These are phyloP conservation scores for Neurospora pannonica DNA, from an alignment of 495 filamentous ascomycete genomes.

Conservation along the genomic window DNA sequence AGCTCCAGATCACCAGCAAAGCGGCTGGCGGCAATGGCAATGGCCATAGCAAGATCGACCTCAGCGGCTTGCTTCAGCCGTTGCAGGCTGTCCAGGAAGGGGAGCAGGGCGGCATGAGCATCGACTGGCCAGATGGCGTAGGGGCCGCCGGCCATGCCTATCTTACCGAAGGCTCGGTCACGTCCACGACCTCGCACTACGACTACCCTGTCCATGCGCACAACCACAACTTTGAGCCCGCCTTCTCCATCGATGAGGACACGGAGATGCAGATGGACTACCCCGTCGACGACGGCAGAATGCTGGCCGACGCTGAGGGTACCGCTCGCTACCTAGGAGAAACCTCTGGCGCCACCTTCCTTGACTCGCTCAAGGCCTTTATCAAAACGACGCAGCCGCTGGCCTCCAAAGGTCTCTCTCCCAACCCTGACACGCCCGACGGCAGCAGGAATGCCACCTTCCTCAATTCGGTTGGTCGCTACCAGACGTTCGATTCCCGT, in stretches of 20 bases:
- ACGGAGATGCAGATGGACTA: slow-evolving; percentile 3
- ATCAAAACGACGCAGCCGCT: slow-evolving; percentile 17
- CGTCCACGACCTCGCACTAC: slow-evolving; percentile 1
- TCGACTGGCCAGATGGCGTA: background rate
- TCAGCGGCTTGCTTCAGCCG: background rate
- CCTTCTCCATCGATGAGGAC: slow-evolving; percentile 5
- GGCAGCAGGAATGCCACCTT: slow-evolving; percentile 9
- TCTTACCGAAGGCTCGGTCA: background rate
- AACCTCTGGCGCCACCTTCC: slow-evolving; percentile 30
- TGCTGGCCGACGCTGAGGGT: slow-evolving; percentile 26
- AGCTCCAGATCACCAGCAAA: slow-evolving; percentile 8
- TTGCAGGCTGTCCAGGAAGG: slow-evolving; percentile 2
- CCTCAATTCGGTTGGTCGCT: slow-evolving; percentile 21
- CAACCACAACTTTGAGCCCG: slow-evolving; percentile 1
- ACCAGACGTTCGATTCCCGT: slow-evolving; percentile 32
- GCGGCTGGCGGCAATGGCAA: slow-evolving; percentile 5
- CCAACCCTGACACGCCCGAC: background rate
- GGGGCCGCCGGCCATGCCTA: background rate
- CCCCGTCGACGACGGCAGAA: slow-evolving; percentile 14
- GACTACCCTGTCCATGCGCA: background rate
- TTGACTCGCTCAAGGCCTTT: slow-evolving; percentile 29
- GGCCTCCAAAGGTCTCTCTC: slow-evolving; percentile 2
- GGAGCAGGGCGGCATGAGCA: background rate
- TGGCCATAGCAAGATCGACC: slow-evolving; percentile 7
- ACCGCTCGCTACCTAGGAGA: slow-evolving; percentile 26